phyloP scores from a whole-genome alignment of 768 basidiomycete genomes.

The Termitomyces sp. region DNA sequence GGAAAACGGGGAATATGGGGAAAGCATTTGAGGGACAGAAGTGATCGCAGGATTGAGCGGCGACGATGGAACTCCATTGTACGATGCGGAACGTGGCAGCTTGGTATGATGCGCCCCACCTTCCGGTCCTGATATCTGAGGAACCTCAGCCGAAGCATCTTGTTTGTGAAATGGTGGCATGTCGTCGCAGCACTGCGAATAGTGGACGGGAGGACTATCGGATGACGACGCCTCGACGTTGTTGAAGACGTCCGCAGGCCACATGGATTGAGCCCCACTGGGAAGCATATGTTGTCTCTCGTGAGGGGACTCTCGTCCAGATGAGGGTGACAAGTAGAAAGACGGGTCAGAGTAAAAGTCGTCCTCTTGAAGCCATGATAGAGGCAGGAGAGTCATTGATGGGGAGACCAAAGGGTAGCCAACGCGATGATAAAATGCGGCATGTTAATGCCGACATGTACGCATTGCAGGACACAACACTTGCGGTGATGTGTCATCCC shows the following conservation, averaged over 20 bases:
- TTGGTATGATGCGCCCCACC: neutral
- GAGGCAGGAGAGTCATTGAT: constrained; percentile 11
- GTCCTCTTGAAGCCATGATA: constrained; percentile 18
- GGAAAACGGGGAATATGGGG: constrained; percentile 18
- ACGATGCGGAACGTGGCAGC: constrained; percentile 7
- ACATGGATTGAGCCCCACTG: constrained; percentile 6
- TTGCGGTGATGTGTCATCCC: constrained; percentile 12
- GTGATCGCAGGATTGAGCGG: constrained; percentile 14
- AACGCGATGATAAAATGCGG: constrained; percentile 8
- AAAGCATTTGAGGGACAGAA: constrained; percentile 3
- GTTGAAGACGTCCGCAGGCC: constrained; percentile 5
- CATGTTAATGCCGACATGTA: constrained; percentile 11
- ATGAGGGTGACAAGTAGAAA: neutral
- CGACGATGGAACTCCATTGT: constrained; percentile 8
- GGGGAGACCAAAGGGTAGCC: constrained; percentile 2
- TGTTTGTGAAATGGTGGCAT: neutral
- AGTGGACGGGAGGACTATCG: neutral
- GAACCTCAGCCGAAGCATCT: neutral
- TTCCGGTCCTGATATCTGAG: neutral
- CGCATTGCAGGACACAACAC: constrained; percentile 1
- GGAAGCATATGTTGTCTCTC: constrained; percentile 14
- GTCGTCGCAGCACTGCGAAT: neutral
- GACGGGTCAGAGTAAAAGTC: constrained; percentile 16
- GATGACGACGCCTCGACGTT: neutral
- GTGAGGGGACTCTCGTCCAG: constrained; percentile 7